phyloP scores from a whole-genome alignment of 2,329 filamentous ascomycete genomes.

The Chrysoporthe cubensis region DNA sequence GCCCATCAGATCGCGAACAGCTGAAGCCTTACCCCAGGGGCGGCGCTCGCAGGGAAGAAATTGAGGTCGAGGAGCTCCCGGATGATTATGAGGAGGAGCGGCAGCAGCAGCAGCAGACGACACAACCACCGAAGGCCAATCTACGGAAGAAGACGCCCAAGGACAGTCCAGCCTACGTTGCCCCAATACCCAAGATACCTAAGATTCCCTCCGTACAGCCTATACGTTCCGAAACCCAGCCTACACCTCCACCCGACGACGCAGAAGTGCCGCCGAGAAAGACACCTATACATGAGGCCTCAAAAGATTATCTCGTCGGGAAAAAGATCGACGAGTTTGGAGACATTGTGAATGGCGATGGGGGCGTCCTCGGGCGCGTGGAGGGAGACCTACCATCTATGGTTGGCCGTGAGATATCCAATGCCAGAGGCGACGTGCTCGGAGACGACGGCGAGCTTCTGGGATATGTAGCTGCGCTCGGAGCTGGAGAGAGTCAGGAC shows the following conservation, averaged over 20 bases:
- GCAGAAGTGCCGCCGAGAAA: conserved; percentile 29
- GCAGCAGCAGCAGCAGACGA: neutral
- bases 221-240: conserved; percentile 32
- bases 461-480: conserved; percentile 50
- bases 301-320: conserved; percentile 46
- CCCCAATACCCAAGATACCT: conserved; percentile 44
- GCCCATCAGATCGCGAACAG: neutral
- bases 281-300: conserved; percentile 35
- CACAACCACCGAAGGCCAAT: conserved; percentile 17
- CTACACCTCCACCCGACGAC: conserved; percentile 16
- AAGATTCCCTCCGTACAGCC: conserved; percentile 41
- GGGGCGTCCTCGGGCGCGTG: conserved; percentile 55
- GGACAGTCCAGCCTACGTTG: conserved; percentile 42
- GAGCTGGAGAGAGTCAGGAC: conserved; percentile 32
- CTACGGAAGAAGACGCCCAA: conserved; percentile 27
- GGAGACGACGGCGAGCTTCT: conserved; percentile 48
- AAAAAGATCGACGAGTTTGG: conserved; percentile 58
- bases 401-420: conserved; percentile 52
- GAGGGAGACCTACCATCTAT: conserved; percentile 60
- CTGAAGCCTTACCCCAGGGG: neutral
- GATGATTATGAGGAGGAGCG: conserved; percentile 10
- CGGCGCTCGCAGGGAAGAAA: conserved; percentile 17
- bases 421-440: conserved; percentile 50
- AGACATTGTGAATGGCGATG: conserved; percentile 55
- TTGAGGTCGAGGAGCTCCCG: conserved; percentile 23